Evolutionary conservation across 345 rosid genomes (phyloP).

Genomic region (Jatropha curcas): DNA sequence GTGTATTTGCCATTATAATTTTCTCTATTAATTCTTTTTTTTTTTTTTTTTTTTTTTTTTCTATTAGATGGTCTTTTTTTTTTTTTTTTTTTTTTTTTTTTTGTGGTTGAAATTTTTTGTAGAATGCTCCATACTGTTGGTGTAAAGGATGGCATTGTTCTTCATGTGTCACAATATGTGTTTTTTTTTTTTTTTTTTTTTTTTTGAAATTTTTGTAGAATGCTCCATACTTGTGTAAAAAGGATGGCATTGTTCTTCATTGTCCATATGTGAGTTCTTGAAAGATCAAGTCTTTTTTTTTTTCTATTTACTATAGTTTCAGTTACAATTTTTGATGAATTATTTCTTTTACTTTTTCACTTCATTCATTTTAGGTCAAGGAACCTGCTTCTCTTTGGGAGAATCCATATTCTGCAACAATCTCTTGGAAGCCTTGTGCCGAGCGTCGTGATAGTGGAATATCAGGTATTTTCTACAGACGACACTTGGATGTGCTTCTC

Average conservation of each 20-base stretch:
- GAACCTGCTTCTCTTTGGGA: conserved; percentile 96
- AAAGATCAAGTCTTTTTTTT: neutral
- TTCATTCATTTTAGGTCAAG: conserved; percentile 56
- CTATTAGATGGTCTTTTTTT: no score
- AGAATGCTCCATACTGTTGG: no score
- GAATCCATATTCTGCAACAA: conserved; percentile 91
- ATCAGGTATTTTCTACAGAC: conserved; percentile 48
- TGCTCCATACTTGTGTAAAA: conserved; percentile 87
- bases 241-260: conserved; percentile 91
- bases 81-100: no score
- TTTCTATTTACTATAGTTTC: conserved; percentile 2
- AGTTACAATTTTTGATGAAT: neutral
- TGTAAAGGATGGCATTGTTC: no score
- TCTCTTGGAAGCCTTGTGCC: conserved; percentile 99
- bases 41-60: conserved; percentile 9
- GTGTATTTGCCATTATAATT: neutral
- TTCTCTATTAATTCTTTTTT: conserved; percentile 10
- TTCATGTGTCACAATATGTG: no score
- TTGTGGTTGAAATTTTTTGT: no score
- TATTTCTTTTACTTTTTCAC: neutral
- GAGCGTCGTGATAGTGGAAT: conserved; percentile 80
- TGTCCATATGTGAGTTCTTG: conserved; percentile 79
- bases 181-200: no score
- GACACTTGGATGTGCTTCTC: neutral
- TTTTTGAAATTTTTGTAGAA: conserved; percentile 45